Evolutionary conservation across 495 filamentous ascomycete species (phyloP).

Genomic region (Trichoderma orchidacearum): DNA sequence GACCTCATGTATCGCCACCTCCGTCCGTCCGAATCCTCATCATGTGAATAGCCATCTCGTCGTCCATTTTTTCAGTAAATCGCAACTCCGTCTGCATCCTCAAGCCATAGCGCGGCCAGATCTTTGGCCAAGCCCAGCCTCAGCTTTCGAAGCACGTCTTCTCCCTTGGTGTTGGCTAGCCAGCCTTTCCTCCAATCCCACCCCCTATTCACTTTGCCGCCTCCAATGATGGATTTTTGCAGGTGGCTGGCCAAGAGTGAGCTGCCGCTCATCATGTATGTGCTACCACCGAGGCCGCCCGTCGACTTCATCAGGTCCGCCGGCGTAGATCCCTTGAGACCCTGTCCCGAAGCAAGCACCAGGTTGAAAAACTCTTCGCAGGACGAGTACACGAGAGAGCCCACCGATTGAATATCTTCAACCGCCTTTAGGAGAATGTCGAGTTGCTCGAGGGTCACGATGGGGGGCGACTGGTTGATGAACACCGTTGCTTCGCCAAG

Average conservation of each 20-base stretch:
- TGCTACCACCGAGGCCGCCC: slow-evolving; percentile 33
- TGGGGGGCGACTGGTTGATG: slow-evolving; percentile 39
- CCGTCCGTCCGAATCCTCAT: neutral
- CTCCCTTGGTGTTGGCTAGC: slow-evolving; percentile 38
- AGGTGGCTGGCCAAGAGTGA: slow-evolving; percentile 55
- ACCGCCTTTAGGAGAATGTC: slow-evolving; percentile 64
- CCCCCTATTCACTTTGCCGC: slow-evolving; percentile 42
- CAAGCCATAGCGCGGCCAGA: slow-evolving; percentile 47
- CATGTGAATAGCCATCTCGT: neutral
- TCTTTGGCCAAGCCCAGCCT: slow-evolving; percentile 62
- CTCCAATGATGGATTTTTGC: slow-evolving; percentile 42
- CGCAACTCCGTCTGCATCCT: slow-evolving; percentile 30
- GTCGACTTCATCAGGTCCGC: slow-evolving; percentile 55
- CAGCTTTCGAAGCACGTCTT: slow-evolving; percentile 57
- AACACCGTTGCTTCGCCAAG: slow-evolving; percentile 74
- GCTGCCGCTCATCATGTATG: slow-evolving; percentile 53
- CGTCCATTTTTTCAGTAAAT: neutral
- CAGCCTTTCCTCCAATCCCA: slow-evolving; percentile 80
- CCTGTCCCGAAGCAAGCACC: slow-evolving; percentile 29
- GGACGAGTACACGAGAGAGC: slow-evolving; percentile 50
- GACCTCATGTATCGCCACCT: neutral
- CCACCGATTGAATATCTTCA: slow-evolving; percentile 71
- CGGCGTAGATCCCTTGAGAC: slow-evolving; percentile 37
- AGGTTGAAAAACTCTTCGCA: slow-evolving; percentile 58
- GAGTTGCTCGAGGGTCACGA: slow-evolving; percentile 50